A percentile compares a stretch with the other conserved stretches of the same genome.
These are phyloP conservation scores for Claviceps digitariae DNA, from an alignment of 2,329 filamentous ascomycete genomes.

Conservation along the genomic window DNA sequence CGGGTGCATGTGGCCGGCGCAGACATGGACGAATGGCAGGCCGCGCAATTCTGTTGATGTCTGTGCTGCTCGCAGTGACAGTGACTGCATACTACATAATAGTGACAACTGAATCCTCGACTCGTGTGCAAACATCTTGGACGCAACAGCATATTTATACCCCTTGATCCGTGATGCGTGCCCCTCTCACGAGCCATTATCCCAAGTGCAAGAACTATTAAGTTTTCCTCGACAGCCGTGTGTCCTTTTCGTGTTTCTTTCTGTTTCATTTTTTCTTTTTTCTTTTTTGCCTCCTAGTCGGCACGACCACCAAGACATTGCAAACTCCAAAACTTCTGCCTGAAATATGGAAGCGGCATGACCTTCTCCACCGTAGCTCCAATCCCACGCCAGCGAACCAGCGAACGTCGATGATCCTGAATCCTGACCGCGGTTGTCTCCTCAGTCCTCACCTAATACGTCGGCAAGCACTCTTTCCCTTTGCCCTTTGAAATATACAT, in stretches of 20 bases:
- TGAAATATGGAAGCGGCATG: background rate
- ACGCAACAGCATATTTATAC: background rate
- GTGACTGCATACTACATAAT: background rate
- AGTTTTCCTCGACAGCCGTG: background rate
- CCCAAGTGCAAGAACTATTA: background rate
- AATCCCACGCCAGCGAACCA: background rate
- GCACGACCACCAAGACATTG: background rate
- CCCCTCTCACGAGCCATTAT: background rate
- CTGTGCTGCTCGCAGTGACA: background rate
- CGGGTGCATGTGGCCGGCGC: too few species aligned
- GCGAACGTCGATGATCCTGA: background rate
- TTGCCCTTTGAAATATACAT: background rate
- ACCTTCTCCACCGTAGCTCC: conserved; percentile 2
- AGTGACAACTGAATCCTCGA: background rate
- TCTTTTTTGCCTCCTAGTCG: background rate
- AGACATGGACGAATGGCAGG: background rate
- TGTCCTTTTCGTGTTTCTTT: too few species aligned
- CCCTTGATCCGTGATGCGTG: background rate
- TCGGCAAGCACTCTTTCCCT: background rate
- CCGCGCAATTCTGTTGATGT: too few species aligned
- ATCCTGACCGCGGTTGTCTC: background rate
- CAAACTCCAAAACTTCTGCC: background rate
- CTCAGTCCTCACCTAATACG: background rate
- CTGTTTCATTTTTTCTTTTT: too few species aligned
- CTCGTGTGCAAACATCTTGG: background rate